Conservation (phyloP, 2,329 filamentous ascomycete species). For the Alternaria postmessia region DNA sequence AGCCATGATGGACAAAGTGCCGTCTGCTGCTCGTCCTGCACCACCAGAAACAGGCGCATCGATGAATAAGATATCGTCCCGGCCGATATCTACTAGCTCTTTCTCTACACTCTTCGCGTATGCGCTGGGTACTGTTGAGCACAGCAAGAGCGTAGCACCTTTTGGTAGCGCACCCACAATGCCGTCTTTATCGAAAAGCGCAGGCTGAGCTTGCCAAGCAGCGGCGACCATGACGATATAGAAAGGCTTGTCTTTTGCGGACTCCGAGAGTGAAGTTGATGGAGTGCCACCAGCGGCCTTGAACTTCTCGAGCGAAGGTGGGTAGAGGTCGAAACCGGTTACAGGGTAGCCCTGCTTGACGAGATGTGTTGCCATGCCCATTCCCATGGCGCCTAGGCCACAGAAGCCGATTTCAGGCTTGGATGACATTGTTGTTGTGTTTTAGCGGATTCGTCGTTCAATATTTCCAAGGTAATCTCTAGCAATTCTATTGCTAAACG, state of each 20-base stretch:
- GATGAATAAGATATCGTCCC: constrained; percentile 71
- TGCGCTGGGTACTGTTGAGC: constrained; percentile 73
- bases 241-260: constrained; percentile 66
- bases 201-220: constrained; percentile 70
- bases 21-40: constrained; percentile 71
- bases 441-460: not conserved
- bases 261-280: constrained; percentile 67
- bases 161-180: constrained; percentile 62
- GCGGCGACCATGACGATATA: constrained; percentile 81
- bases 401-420: constrained; percentile 70
- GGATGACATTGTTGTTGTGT: constrained; percentile 32
- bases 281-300: constrained; percentile 67
- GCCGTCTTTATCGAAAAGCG: constrained; percentile 67
- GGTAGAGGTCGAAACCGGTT: constrained; percentile 75
- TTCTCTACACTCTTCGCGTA: constrained; percentile 69
- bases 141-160: constrained; percentile 69
- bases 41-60: constrained; percentile 79
- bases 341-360: constrained; percentile 72
- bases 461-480: not conserved
- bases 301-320: constrained; percentile 72
- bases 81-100: constrained; percentile 63
- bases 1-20: constrained; percentile 79
- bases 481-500: not conserved
- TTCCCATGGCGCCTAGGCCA: constrained; percentile 82
- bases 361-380: constrained; percentile 80